phyloP scores from a whole-genome alignment of 129 eudicot species.

The Ambrosia artemisiifolia region DNA sequence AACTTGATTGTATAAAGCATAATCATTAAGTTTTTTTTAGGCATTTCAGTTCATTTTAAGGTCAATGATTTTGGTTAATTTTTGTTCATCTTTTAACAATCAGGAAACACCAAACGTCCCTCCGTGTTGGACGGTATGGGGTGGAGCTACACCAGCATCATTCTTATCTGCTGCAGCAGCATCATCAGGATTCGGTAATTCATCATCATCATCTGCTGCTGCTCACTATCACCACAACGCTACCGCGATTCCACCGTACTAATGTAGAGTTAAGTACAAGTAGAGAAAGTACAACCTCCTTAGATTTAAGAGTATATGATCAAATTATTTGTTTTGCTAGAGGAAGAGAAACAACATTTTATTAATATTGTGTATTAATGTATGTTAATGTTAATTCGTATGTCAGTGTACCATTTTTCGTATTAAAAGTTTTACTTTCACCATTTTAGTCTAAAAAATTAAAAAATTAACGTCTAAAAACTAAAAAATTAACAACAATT shows the following conservation, averaged over 20 bases:
- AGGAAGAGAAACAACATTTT: not conserved
- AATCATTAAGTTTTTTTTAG: too few species aligned
- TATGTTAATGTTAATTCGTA: not conserved
- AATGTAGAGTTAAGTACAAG: slow-evolving; percentile 27
- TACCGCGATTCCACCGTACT: slow-evolving; percentile 15
- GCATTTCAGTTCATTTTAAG: not conserved
- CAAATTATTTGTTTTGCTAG: not conserved
- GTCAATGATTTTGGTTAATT: not conserved
- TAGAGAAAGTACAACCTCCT: not conserved
- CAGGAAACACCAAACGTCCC: slow-evolving; percentile 12
- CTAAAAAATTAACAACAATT: too few species aligned
- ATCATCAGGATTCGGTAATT: slow-evolving; percentile 85
- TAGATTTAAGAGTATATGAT: too few species aligned
- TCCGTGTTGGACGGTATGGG: not conserved
- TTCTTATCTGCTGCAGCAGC: slow-evolving; percentile 60
- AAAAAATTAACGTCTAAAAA: too few species aligned
- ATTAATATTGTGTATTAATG: not conserved
- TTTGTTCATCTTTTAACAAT: not conserved
- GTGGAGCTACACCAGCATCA: slow-evolving; percentile 13
- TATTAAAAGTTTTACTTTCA: not conserved
- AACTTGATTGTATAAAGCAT: not conserved
- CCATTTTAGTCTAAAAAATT: too few species aligned
- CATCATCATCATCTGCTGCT: slow-evolving; percentile 24
- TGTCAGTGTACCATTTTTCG: not conserved
- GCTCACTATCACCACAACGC: slow-evolving; percentile 21